Evolutionary conservation across 305 asterid species (phyloP).

Genomic region (Petunia hybrid): DNA sequence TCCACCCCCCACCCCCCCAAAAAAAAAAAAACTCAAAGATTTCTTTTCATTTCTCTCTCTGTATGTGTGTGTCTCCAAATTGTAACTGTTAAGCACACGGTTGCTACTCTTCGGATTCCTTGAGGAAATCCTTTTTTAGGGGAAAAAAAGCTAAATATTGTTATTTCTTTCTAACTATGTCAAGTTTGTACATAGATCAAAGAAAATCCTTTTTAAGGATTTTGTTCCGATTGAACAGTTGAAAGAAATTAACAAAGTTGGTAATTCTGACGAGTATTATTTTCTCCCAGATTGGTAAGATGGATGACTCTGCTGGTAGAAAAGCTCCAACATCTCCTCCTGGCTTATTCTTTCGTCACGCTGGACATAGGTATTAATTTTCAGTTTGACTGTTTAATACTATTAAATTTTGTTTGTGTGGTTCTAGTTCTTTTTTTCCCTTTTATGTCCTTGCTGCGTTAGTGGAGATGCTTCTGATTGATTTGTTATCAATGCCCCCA

Average conservation of each 20-base stretch:
- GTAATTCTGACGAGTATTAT: constrained; percentile 31
- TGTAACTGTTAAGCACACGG: too few species aligned
- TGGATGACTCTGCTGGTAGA: constrained; percentile 44
- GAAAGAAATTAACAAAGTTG: background rate
- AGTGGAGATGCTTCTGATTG: background rate
- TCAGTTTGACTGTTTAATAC: background rate
- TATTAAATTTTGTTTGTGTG: background rate
- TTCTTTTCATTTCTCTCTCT: background rate
- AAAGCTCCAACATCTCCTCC: constrained; percentile 53
- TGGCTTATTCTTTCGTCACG: constrained; percentile 88
- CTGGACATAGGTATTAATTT: constrained; percentile 79
- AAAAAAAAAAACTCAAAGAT: too few species aligned
- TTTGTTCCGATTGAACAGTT: background rate
- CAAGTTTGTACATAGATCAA: too few species aligned
- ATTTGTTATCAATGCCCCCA: background rate
- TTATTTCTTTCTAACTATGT: background rate
- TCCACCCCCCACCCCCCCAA: too few species aligned
- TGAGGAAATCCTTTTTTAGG: background rate
- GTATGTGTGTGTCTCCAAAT: too few species aligned
- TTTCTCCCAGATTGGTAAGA: constrained; percentile 64
- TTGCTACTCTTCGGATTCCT: background rate
- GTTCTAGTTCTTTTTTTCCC: constrained; percentile 18
- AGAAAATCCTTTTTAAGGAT: background rate
- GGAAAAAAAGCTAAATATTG: background rate
- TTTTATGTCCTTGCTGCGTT: background rate